These are phyloP conservation scores for Gracilaria gracilis DNA, from an alignment of 23 red algal genomes.

Conservation along the genomic window DNA sequence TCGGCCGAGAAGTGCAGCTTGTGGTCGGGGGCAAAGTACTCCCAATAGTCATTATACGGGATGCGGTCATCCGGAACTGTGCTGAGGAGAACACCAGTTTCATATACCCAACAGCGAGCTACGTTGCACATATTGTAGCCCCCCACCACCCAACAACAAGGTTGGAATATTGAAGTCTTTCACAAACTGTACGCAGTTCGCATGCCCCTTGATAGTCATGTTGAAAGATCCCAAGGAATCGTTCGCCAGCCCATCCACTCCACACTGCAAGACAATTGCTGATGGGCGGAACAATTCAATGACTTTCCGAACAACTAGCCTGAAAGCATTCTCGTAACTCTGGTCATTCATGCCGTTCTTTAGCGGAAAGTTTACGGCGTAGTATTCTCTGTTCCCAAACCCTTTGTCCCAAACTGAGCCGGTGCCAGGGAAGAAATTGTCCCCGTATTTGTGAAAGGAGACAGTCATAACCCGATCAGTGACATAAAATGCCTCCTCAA, in stretches of 20 bases:
- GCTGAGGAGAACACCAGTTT: constrained; percentile 61
- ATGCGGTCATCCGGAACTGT: constrained; percentile 36
- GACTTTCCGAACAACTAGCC: constrained; percentile 44
- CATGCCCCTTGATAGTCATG: constrained; percentile 67
- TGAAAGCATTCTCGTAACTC: constrained; percentile 58
- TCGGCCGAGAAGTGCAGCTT: constrained; percentile 53
- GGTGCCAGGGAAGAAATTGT: constrained; percentile 75
- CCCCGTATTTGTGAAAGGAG: constrained; percentile 76
- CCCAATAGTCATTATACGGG: constrained; percentile 81
- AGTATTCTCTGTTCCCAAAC: constrained; percentile 49
- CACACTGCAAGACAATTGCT: constrained; percentile 72
- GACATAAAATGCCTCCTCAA: constrained; percentile 77
- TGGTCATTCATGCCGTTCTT: constrained; percentile 70
- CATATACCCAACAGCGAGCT: constrained; percentile 74
- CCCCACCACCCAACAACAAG: constrained; percentile 72
- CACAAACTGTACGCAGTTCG: constrained; percentile 55
- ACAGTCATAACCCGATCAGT: constrained; percentile 78
- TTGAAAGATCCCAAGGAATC: constrained; percentile 68
- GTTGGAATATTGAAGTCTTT: constrained; percentile 64
- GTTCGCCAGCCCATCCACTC: constrained; percentile 58
- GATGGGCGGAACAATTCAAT: constrained; percentile 72
- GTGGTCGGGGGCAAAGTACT: constrained; percentile 69
- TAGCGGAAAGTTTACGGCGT: constrained; percentile 71
- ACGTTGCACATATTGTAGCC: constrained; percentile 82
- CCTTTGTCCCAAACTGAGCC: constrained; percentile 64